These are phyloP conservation scores for Biscogniauxia marginata DNA, from an alignment of 2,329 filamentous ascomycete species.

Conservation along the genomic window DNA sequence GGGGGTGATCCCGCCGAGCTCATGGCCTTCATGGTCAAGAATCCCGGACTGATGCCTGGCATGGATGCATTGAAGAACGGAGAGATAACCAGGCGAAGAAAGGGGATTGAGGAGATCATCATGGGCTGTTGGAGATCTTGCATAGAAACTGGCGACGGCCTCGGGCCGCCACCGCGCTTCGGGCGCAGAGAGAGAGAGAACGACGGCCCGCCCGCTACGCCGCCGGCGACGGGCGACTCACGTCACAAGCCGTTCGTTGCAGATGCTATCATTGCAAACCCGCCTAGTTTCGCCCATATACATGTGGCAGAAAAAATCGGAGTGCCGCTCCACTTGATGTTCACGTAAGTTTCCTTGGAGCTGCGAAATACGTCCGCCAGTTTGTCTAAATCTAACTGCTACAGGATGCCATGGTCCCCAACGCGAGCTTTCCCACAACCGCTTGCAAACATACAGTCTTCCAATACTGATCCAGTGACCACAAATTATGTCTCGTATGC, in stretches of 20 bases:
- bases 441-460: slow-evolving; percentile 70
- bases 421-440: slow-evolving; percentile 86
- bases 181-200: slow-evolving; percentile 28
- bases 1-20: slow-evolving; percentile 54
- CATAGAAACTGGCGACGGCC: slow-evolving; percentile 66
- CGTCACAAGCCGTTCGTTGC: slow-evolving; percentile 32
- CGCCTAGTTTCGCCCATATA: slow-evolving; percentile 64
- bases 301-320: slow-evolving; percentile 65
- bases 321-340: slow-evolving; percentile 70
- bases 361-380: slow-evolving; percentile 1
- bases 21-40: slow-evolving; percentile 70
- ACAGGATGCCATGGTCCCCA: slow-evolving; percentile 79
- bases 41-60: slow-evolving; percentile 71
- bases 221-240: slow-evolving; percentile 14
- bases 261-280: slow-evolving; percentile 51
- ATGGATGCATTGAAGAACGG: slow-evolving; percentile 65
- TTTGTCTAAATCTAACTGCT: slow-evolving; percentile 6
- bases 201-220: slow-evolving; percentile 6
- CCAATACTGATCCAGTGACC: slow-evolving; percentile 64
- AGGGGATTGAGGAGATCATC: slow-evolving; percentile 66
- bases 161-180: slow-evolving; percentile 42
- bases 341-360: slow-evolving; percentile 48
- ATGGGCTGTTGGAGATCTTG: slow-evolving; percentile 74
- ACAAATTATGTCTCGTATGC: slow-evolving; percentile 81
- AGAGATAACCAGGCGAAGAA: slow-evolving; percentile 64